A percentile compares a stretch with the other conserved stretches of the same genome.
Conservation (phyloP, 2,329 filamentous ascomycete species). For the Diaporthe sp. region DNA sequence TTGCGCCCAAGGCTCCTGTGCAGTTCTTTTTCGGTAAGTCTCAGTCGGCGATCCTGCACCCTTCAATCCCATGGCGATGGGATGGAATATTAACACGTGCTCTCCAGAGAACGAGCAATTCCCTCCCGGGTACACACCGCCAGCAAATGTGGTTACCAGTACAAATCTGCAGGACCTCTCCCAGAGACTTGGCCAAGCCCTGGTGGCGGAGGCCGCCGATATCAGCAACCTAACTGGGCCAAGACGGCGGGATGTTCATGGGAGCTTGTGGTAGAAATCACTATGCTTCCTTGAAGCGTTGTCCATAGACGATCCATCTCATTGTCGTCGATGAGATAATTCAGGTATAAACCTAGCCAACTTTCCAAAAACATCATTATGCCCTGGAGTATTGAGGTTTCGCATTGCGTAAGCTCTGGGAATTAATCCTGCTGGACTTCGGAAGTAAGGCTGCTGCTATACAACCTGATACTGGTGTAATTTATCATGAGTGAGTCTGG, state of each 20-base stretch:
- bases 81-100: background rate
- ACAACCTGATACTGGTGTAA: no score
- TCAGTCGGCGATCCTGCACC: background rate
- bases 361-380: no score
- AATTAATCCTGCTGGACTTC: no score
- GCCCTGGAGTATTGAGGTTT: no score
- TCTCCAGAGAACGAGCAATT: slow-evolving; percentile 37
- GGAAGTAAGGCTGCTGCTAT: no score
- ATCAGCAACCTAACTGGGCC: slow-evolving; percentile 17
- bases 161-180: slow-evolving; percentile 28
- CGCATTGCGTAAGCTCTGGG: no score
- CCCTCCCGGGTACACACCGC: slow-evolving; percentile 28
- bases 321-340: no score
- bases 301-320: background rate
- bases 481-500: background rate
- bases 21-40: slow-evolving; percentile 60
- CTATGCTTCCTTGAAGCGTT: no score
- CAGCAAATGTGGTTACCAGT: slow-evolving; percentile 10
- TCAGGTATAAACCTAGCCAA: no score
- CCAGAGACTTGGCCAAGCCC: slow-evolving; percentile 20
- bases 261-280: background rate
- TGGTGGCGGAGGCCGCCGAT: slow-evolving; percentile 26
- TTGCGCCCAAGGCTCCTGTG: slow-evolving; percentile 54
- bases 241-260: slow-evolving; percentile 15
- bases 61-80: no score